These are phyloP conservation scores for Fusarium ramigenum DNA, from an alignment of 2,329 filamentous ascomycete genomes.

Conservation along the genomic window DNA sequence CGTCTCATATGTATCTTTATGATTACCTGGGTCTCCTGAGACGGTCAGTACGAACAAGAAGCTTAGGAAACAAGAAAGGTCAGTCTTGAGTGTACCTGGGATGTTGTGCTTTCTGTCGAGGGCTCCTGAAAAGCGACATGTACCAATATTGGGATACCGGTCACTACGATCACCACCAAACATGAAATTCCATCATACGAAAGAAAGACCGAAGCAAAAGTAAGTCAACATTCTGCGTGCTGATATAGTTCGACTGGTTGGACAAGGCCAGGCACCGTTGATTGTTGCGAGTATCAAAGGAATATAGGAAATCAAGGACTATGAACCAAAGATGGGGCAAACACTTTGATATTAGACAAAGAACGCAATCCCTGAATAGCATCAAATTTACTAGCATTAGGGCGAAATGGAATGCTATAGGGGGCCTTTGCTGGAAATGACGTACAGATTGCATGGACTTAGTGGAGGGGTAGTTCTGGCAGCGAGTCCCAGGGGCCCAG, in stretches of 20 bases:
- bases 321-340: neutral
- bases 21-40: too few species aligned
- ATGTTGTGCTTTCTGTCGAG: neutral
- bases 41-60: neutral
- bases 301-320: neutral
- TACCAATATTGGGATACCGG: neutral
- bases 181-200: neutral
- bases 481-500: constrained; percentile 2
- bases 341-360: neutral
- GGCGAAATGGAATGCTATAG: neutral
- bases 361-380: neutral
- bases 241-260: neutral
- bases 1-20: too few species aligned
- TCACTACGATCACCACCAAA: neutral
- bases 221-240: neutral
- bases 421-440: neutral
- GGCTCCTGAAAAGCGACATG: neutral
- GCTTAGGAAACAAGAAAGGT: fast-evolving
- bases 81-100: neutral
- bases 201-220: neutral
- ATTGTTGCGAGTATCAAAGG: neutral
- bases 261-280: neutral
- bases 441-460: neutral
- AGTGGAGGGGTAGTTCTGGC: constrained; percentile 7
- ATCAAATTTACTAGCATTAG: neutral